Conservation (phyloP, 2,329 filamentous ascomycete species). For the Dendryphion nanum region DNA sequence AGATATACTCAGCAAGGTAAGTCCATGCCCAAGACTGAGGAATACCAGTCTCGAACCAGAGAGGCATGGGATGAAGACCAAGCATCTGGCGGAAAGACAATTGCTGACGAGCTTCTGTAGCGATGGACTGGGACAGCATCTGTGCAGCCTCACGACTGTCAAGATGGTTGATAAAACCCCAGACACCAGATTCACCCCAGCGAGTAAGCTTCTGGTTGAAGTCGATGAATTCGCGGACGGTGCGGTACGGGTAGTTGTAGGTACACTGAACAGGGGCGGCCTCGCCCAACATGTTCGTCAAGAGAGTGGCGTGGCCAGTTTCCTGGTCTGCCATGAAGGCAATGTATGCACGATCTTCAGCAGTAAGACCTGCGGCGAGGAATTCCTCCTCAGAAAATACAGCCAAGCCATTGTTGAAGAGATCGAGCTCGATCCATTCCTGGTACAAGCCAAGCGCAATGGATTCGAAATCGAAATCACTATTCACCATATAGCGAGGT, state of each 20-base stretch:
- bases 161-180: slow-evolving; percentile 76
- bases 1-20: slow-evolving; percentile 76
- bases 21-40: slow-evolving; percentile 87
- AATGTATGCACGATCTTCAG: slow-evolving; percentile 67
- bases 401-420: slow-evolving; percentile 72
- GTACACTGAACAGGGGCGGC: slow-evolving; percentile 68
- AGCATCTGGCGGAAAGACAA: slow-evolving; percentile 81
- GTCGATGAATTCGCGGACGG: slow-evolving; percentile 72
- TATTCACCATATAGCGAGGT: slow-evolving; percentile 74
- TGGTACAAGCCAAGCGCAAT: slow-evolving; percentile 71
- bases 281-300: slow-evolving; percentile 72
- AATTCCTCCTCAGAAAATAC: slow-evolving; percentile 68
- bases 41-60: slow-evolving; percentile 77
- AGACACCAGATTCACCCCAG: slow-evolving; percentile 76
- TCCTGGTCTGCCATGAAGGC: slow-evolving; percentile 75
- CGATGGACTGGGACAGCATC: slow-evolving; percentile 72
- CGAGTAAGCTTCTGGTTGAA: slow-evolving; percentile 85
- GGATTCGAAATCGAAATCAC: slow-evolving; percentile 80
- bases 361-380: slow-evolving; percentile 62
- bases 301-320: slow-evolving; percentile 69
- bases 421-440: slow-evolving; percentile 78
- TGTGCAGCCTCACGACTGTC: slow-evolving; percentile 72
- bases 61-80: slow-evolving; percentile 77
- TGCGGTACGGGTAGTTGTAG: slow-evolving; percentile 75
- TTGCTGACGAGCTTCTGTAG: slow-evolving; percentile 78